Base-by-base conservation (phyloP, 305 asterid genomes). In the Ilex paraguariensis region DNA sequence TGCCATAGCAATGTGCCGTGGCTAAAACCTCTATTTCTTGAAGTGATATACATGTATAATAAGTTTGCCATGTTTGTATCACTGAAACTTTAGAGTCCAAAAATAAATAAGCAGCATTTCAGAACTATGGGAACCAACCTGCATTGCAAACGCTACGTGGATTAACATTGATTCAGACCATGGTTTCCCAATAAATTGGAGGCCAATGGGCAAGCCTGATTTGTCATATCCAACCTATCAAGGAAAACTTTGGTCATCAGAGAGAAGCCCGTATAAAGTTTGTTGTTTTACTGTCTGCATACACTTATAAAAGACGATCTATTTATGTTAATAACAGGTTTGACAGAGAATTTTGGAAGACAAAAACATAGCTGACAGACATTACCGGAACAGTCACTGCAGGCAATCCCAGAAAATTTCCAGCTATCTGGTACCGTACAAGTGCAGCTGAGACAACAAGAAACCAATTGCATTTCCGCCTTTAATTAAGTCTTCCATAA, bases 391-490 rank as follows among this genome's bases (percentile, higher is more conserved):
- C 64, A 30, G 97, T 89, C 59, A 89, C 72, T n/a, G 97, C 97
- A 16, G 98, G 97, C 76, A 89, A 63, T 65, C 98, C 98, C 56
- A 91, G 77, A 70, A 91, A 91, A 75, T 91, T 91, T n/a, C 98
- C 97, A 6, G 97, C 95, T 57, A 89, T 87, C 68, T 62, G 87
- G 66, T 81, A 91, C 52, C 97, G 84, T 54, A 91, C 90, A 57
- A 91, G 75, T 62, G 97, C 95, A 79, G 97, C 98, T 91, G 85
- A 68, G 73, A 66, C 40, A 16, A 61, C 21, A 3, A 31, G 11
- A 52, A 59, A 17, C 52, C 6, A 4, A 30, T 66, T 11, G 52
- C 59, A 21, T 45, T 63, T 42, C 9, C 6, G 1, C 3, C 7
- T 36, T 36, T 36, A 36, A 36, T 21, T 21, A 21, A 21, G 28